Evolutionary conservation across 441 rosid species (phyloP).

Genomic region (Populus trichocarpa): DNA sequence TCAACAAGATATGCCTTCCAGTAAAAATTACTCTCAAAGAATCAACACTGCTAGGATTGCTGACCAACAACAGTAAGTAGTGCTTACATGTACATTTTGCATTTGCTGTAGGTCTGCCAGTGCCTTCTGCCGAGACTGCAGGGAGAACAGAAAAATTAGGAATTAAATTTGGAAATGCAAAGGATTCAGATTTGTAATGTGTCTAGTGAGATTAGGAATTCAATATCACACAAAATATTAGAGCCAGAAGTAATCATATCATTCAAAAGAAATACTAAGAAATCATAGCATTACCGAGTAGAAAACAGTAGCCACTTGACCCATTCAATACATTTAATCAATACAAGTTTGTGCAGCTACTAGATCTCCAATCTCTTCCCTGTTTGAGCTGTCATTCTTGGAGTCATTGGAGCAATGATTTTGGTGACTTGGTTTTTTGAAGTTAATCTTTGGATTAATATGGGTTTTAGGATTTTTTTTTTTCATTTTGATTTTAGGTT

Average conservation of each 20-base stretch:
- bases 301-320: neutral
- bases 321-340: neutral
- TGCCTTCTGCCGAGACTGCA: constrained; percentile 97
- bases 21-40: neutral
- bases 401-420: neutral
- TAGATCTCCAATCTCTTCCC: neutral
- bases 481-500: neutral
- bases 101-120: constrained; percentile 65
- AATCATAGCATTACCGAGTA: neutral
- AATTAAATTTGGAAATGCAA: neutral
- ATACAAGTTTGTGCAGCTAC: neutral
- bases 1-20: neutral
- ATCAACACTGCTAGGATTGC: neutral
- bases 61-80: neutral
- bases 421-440: neutral
- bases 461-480: neutral
- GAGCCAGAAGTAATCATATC: neutral
- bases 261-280: neutral
- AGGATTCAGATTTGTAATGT: neutral
- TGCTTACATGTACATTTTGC: constrained; percentile 70
- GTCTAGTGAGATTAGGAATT: neutral
- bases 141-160: constrained; percentile 15
- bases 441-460: neutral
- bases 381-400: neutral
- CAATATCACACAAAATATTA: neutral